A percentile compares a stretch with the other conserved stretches of the same genome.
phyloP scores from a whole-genome alignment of 331 rosid species.

The Dryas integrifolia region DNA sequence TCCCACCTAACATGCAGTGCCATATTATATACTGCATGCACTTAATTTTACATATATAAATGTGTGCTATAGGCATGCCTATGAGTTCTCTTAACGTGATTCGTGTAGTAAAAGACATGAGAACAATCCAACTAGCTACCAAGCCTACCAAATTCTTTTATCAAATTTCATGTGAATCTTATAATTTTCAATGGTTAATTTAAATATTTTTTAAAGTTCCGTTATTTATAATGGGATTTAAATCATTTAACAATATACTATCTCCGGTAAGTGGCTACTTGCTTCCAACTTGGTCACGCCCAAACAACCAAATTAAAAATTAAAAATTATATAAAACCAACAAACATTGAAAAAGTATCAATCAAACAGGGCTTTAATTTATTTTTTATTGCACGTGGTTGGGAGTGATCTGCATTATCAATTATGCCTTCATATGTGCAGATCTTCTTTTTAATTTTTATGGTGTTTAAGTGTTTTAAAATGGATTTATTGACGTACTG shows the following conservation, averaged over 20 bases:
- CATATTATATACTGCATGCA: background rate
- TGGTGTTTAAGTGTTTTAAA: background rate
- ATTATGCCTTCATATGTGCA: background rate
- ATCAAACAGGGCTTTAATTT: background rate
- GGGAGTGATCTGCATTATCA: background rate
- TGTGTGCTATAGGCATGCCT: background rate
- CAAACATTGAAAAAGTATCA: background rate
- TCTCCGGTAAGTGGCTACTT: background rate
- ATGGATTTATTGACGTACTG: background rate
- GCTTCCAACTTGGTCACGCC: constrained; percentile 7
- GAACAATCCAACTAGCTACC: constrained; percentile 12
- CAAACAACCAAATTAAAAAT: background rate
- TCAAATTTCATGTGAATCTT: background rate
- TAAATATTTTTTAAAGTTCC: no score
- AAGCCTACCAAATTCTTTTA: constrained; percentile 9
- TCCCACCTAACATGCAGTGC: constrained; percentile 15
- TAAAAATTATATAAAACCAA: background rate
- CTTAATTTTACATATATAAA: background rate
- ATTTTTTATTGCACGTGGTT: background rate
- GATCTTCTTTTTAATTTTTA: background rate
- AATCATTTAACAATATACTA: no score
- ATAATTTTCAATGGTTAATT: background rate
- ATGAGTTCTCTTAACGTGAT: background rate
- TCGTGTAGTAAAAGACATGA: constrained; percentile 12
- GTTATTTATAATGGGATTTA: no score